Percentiles rank a stretch among this genome's conserved stretches.
Evolutionary conservation across 2,329 filamentous ascomycete species (phyloP).

Genomic region (Neospermospora avenae): DNA sequence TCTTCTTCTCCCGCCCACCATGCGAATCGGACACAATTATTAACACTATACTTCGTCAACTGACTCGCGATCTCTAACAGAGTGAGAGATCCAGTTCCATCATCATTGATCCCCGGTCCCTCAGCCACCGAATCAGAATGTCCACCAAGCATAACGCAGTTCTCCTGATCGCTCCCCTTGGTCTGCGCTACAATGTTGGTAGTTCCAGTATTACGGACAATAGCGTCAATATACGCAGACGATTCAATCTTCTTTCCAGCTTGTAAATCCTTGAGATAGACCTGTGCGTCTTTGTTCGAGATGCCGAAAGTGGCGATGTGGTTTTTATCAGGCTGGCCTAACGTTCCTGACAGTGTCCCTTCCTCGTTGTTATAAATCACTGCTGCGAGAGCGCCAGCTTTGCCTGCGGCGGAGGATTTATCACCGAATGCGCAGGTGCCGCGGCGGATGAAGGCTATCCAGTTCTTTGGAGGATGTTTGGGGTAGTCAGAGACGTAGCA

Average conservation of each 20-base stretch:
- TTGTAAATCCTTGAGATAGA: constrained; percentile 52
- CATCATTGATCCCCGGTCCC: constrained; percentile 50
- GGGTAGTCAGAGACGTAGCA: constrained; percentile 65
- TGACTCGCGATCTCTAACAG: constrained; percentile 61
- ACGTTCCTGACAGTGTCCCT: constrained; percentile 62
- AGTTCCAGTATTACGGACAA: constrained; percentile 41
- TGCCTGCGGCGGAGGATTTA: constrained; percentile 67
- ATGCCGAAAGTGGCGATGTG: constrained; percentile 70
- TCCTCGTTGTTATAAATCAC: constrained; percentile 58
- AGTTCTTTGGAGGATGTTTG: constrained; percentile 50
- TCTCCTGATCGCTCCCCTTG: constrained; percentile 53
- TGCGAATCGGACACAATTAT: constrained; percentile 64
- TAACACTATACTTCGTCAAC: constrained; percentile 53
- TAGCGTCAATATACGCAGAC: constrained; percentile 58
- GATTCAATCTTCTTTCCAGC: constrained; percentile 48
- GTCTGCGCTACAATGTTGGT: constrained; percentile 64
- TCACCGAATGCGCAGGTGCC: constrained; percentile 68
- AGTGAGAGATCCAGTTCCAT: constrained; percentile 41
- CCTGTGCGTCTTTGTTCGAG: constrained; percentile 54
- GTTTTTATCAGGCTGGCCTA: constrained; percentile 56
- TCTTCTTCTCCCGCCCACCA: constrained; percentile 70
- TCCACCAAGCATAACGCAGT: constrained; percentile 63
- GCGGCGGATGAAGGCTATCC: constrained; percentile 66
- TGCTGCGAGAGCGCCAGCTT: constrained; percentile 66
- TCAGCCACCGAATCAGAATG: constrained; percentile 62